Evolutionary conservation across 202 grass and related monocot species (phyloP), one percentile per base, ranked within the genome.

Genomic region (Carex sylvatica): DNA sequence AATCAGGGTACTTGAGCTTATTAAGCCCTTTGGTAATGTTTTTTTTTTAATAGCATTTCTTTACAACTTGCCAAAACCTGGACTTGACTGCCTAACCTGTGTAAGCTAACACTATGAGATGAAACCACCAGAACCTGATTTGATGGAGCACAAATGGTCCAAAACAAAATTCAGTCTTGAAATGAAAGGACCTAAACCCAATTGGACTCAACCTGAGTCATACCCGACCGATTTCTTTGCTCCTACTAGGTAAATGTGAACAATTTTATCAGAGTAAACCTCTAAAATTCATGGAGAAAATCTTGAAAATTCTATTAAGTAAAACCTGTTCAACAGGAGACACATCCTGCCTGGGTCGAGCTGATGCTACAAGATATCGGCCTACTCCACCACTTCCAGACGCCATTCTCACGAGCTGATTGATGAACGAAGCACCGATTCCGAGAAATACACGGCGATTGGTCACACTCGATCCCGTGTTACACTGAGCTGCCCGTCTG

Each of bases 311-410:
- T 72, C 20, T n/a, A 36, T n/a, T 1, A 58, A 84, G 9, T 38
- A 71, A 31, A 88, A 98, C 95, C 95, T 94, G 82, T 87, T 94
- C 95, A 80, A 93, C 88, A 28, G 92, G 88, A 85, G 92, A 98
- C 42, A 93, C 85, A 9, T 92, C 92, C 70, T 88, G 87, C 35
- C 77, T 79, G 42, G 90, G 87, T 76, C 90, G 85, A 61, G 92
- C 95, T 9, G 90, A 85, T 3, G 95, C 95, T n/a, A 90, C 88
- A 54, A 93, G 90, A 40, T 90, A 93, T 61, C 87, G 85, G 22
- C 80, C 74, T 16, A 80, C 87, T 12, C 56, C 49, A 15, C 89
- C 83, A 74, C 24, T 82, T 36, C 84, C 90, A 13, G 92, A 94
- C 61, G 90, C 88, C 92, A 98, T 98, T 42, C 70, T 73, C 0